Evolutionary conservation across 208 protist species (phyloP).

Genomic region (Leishmania martiniquensis): DNA sequence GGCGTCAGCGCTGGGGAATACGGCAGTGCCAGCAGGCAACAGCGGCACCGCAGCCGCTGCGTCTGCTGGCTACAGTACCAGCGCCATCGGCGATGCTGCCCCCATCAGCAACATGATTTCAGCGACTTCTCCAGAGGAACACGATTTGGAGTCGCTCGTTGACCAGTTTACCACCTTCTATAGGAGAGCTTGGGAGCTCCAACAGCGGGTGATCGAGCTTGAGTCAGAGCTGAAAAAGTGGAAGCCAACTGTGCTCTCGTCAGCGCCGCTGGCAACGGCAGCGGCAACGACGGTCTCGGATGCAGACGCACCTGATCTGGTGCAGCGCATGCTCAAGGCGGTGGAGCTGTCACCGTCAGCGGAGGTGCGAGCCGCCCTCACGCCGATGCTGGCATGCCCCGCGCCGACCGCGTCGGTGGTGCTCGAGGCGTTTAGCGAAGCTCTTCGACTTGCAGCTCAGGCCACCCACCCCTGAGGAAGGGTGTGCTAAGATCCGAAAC

Average conservation of each 20-base stretch:
- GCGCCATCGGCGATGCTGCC: slow-evolving; percentile 1
- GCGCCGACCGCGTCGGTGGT: background rate
- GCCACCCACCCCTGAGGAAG: background rate
- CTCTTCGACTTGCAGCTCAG: slow-evolving; percentile 28
- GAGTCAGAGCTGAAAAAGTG: slow-evolving; percentile 40
- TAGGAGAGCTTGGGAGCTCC: slow-evolving; percentile 32
- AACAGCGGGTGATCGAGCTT: slow-evolving; percentile 43
- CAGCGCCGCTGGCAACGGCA: background rate
- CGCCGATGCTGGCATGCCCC: slow-evolving; percentile 8
- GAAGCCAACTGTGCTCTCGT: background rate
- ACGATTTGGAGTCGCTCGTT: slow-evolving; percentile 72
- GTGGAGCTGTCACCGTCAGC: slow-evolving; percentile 22
- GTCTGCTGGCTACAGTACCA: background rate
- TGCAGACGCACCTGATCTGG: background rate
- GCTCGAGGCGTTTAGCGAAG: slow-evolving; percentile 25
- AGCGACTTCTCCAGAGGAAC: slow-evolving; percentile 50
- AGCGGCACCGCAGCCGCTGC: background rate
- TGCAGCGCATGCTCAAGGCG: slow-evolving; percentile 14
- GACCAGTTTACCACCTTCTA: slow-evolving; percentile 79
- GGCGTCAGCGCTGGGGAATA: background rate
- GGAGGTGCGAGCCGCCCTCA: slow-evolving; percentile 11
- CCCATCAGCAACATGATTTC: background rate
- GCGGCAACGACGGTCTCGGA: background rate
- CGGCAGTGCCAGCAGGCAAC: background rate
- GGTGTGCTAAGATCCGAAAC: background rate